Evolutionary conservation across 345 rosid species (phyloP).

Genomic region (Salix viminalis): DNA sequence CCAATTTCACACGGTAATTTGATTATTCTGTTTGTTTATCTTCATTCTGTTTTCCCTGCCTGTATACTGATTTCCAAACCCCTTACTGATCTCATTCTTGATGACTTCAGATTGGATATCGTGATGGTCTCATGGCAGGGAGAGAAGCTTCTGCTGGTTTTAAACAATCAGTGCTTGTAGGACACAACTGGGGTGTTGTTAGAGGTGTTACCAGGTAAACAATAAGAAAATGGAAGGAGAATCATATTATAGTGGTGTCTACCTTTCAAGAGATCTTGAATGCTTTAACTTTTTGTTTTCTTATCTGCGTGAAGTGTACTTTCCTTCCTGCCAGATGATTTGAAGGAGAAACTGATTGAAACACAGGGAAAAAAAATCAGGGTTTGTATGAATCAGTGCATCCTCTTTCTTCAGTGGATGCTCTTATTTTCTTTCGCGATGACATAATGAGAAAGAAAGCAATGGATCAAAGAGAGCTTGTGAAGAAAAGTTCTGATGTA

Average conservation of each 20-base stretch:
- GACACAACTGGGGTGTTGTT: constrained; percentile 69
- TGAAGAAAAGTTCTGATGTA: constrained; percentile 13
- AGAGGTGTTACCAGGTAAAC: constrained; percentile 76
- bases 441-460: constrained; percentile 30
- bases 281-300: not conserved
- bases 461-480: constrained; percentile 22
- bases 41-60: not conserved
- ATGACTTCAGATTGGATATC: constrained; percentile 58
- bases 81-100: not conserved
- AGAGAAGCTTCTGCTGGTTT: constrained; percentile 74
- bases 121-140: constrained; percentile 74
- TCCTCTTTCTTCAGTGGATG: constrained; percentile 47
- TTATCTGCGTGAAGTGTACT: constrained; percentile 41
- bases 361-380: constrained; percentile 44
- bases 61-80: not conserved
- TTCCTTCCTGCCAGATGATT: constrained; percentile 49
- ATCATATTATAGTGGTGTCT: not conserved
- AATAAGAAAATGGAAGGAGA: not conserved
- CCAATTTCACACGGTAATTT: constrained; percentile 48
- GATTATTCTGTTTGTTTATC: not conserved
- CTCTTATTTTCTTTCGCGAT: constrained; percentile 45
- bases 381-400: constrained; percentile 41
- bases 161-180: constrained; percentile 54
- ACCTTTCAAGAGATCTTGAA: not conserved
- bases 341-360: constrained; percentile 47